Percentiles rank a stretch among this genome's conserved stretches.
Evolutionary conservation across 116 monocot genomes (phyloP).

Genomic region (Trichopus zeylanicus): DNA sequence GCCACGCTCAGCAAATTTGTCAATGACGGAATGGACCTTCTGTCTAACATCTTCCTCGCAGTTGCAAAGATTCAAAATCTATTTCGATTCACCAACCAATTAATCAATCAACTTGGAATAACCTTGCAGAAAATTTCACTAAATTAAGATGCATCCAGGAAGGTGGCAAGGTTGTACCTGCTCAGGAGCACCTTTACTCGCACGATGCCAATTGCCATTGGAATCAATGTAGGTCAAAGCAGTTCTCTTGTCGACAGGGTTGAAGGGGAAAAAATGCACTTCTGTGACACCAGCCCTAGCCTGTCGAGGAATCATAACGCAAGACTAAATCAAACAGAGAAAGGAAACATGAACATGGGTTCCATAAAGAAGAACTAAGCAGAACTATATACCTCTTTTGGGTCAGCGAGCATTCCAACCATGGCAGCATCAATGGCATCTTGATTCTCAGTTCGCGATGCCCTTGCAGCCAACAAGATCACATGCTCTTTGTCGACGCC

Average conservation of each 20-base stretch:
- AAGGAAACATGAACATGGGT: too few relatives aligned
- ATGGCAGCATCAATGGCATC: slow-evolving; percentile 73
- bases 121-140: too few relatives aligned
- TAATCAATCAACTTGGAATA: too few relatives aligned
- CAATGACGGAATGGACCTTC: slow-evolving; percentile 56
- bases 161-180: slow-evolving; percentile 24
- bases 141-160: too few relatives aligned
- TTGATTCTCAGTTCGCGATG: slow-evolving; percentile 64
- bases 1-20: slow-evolving; percentile 68
- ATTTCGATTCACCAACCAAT: not conserved
- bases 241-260: slow-evolving; percentile 69
- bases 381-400: slow-evolving; percentile 57
- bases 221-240: slow-evolving; percentile 61
- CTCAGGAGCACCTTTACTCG: slow-evolving; percentile 73
- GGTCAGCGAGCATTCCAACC: slow-evolving; percentile 75
- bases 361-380: too few relatives aligned
- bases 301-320: slow-evolving; percentile 10
- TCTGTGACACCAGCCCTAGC: slow-evolving; percentile 66
- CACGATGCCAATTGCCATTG: slow-evolving; percentile 56
- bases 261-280: slow-evolving; percentile 71
- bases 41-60: slow-evolving; percentile 39
- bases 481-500: slow-evolving; percentile 54
- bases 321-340: too few relatives aligned
- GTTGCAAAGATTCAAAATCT: slow-evolving; percentile 57
- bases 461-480: slow-evolving; percentile 51